Base-by-base conservation (phyloP, 148 eudicot species). In the Silene uniflora region DNA sequence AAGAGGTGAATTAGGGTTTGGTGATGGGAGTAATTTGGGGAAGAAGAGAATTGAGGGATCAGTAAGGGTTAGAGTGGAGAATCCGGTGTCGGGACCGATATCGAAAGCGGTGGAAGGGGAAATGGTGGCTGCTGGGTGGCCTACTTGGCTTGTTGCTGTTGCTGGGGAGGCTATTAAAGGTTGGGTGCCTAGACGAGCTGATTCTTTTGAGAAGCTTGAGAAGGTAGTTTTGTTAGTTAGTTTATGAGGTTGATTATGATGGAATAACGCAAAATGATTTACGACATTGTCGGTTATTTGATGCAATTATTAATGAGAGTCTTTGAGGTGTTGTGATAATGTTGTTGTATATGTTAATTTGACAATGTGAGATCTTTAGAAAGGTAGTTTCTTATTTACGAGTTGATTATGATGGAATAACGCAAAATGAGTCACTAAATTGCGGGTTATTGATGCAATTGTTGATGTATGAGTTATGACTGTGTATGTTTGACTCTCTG, bases 91-190 rank as follows among this genome's bases (percentile, higher is more conserved):
- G 56, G 47, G 75, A 13, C 9, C 58, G 73, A 62, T 91, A 42
- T 87, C 91, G 3, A 90, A 84, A 71, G 83, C 89, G 19, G 70
- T 64, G 0, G 89, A 88, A 76, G 92, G 91, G 12, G 95, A 90
- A 73, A 96, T 87, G 77, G 91, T 89, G n/a, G 87, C 90, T 1
- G 97, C 97, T 0, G 97, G 97, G 47, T 92, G 97, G 97, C 97
- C 97, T 3, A 70, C 84, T 23, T 92, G 97, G 97, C 80, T 92
- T 62, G 84, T 96, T 7, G 85, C 90, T 0, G 93, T 90, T 77
- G 97, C 97, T 18, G 93, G 93, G 46, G 97, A 92, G 73, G 92
- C 96, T 80, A 87, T 89, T 67, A 83, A 77, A 73, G 96, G 96
- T 44, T 91, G 96, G 96, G 84, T 92, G 66, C 97, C 97, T 8